Evolutionary conservation across 192 early-diverging fungal species (phyloP).

Genomic region (Geranomyces michiganensis): DNA sequence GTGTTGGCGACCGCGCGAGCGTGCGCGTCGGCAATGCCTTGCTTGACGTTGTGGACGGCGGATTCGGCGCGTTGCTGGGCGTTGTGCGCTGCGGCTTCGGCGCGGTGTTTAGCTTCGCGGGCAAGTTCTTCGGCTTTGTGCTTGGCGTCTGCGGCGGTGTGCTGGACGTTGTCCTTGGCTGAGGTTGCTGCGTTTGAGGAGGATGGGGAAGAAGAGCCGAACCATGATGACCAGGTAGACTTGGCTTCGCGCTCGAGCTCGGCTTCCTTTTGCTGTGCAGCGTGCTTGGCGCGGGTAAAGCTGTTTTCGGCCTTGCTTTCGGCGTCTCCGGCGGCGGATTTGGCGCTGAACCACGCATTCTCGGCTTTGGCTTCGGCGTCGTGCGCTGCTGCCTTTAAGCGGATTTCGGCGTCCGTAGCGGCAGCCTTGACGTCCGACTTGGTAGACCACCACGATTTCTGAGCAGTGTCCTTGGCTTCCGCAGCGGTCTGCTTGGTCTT

Average conservation of each 20-base stretch:
- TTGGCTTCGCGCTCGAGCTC: background rate
- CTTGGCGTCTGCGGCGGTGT: background rate
- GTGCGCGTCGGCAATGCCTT: background rate
- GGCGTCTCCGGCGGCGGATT: background rate
- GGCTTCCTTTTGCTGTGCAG: background rate
- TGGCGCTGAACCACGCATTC: conserved; percentile 6
- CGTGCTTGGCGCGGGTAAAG: background rate
- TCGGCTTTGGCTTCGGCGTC: background rate
- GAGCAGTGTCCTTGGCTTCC: background rate
- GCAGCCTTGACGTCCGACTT: conserved; percentile 6
- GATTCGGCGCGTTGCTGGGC: conserved; percentile 5
- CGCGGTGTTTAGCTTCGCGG: conserved; percentile 14
- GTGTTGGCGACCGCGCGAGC: background rate
- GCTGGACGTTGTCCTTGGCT: background rate
- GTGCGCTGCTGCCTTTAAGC: too few species aligned
- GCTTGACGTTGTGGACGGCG: background rate
- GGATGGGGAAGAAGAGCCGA: background rate
- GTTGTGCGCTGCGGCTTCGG: conserved; percentile 16
- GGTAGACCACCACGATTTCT: background rate
- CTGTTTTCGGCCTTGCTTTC: conserved; percentile 14
- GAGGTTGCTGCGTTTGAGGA: background rate
- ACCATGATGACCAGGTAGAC: conserved; percentile 18
- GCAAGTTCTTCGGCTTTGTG: conserved; percentile 13
- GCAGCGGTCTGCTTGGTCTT: conserved; percentile 1
- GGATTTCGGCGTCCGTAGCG: background rate